Percentiles rank a stretch among this genome's conserved stretches.
Evolutionary conservation across 108 stramenopile genomes (phyloP).

Genomic region (Cyclotella choctawhatcheeana): DNA sequence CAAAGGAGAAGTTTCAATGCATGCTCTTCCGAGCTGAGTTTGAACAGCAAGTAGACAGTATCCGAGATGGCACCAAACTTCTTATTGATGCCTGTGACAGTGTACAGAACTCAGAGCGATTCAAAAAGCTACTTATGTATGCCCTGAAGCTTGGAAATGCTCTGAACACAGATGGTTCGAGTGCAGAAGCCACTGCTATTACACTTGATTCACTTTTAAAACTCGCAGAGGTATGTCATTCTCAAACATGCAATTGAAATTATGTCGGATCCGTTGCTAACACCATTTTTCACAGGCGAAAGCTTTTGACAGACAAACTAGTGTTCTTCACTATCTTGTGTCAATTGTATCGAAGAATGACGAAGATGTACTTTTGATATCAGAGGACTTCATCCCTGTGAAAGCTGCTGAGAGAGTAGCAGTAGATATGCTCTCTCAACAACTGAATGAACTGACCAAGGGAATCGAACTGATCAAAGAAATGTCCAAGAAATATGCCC

Average conservation of each 20-base stretch:
- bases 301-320: constrained; percentile 53
- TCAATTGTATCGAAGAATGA: constrained; percentile 55
- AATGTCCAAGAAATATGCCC: constrained; percentile 28
- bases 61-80: constrained; percentile 39
- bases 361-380: constrained; percentile 45
- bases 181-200: constrained; percentile 46
- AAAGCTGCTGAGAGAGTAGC: constrained; percentile 52
- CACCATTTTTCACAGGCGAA: constrained; percentile 32
- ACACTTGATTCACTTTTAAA: constrained; percentile 48
- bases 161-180: constrained; percentile 45
- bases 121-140: constrained; percentile 46
- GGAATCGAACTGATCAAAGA: constrained; percentile 30
- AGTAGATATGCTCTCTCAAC: constrained; percentile 39
- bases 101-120: constrained; percentile 48
- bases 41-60: constrained; percentile 36
- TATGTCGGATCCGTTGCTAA: neutral
- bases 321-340: constrained; percentile 52
- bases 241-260: neutral
- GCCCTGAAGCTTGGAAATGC: constrained; percentile 52
- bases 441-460: constrained; percentile 30
- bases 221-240: constrained; percentile 32
- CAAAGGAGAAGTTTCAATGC: constrained; percentile 45
- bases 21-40: constrained; percentile 54
- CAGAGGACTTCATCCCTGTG: constrained; percentile 47
- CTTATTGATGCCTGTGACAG: constrained; percentile 50